Evolutionary conservation across 176 grass and related monocot species (phyloP), one percentile per base, ranked within the genome.

Genomic region (Lolium rigidum): DNA sequence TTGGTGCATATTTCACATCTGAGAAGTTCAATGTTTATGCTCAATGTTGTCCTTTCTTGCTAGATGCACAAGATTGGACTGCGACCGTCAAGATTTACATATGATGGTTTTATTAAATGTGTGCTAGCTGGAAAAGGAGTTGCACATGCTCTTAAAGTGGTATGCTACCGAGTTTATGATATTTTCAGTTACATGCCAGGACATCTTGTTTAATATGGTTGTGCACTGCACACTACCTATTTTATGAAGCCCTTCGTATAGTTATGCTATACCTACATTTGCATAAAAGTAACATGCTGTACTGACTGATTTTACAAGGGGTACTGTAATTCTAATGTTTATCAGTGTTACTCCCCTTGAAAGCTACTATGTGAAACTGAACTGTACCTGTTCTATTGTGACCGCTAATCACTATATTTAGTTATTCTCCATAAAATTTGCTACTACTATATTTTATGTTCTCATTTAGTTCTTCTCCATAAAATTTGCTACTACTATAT

Each of bases 51-150:
- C 51, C 81, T 91, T 89, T 93, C 56, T 83, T 72, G 65, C 39
- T 84, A 98, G 93, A 95, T 98, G 93, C 78, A 79, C 47, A 87
- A 86, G 73, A 48, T 98, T 87, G 91, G 93, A 80, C 81, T 98
- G 83, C 77, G 1, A 39, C 91, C 91, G 8, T 92, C 96, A 82
- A 60, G n/a, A 39, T 83, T 87, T 91, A 92, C 93, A 21, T 95
- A 95, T 82, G 88, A 90, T 77, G 91, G 93, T 69, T 94, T 98
- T 90, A 80, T 95, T 80, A 95, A 91, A 74, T 73, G 86, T 66
- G 63, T 92, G 74, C 70, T 92, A 54, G 37, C 72, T 86, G 70
- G 81, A 57, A 94, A 94, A 87, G 93, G 89, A 81, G 74, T 89
- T 86, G 74, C 80, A 83, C 78, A 90, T 88, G 93, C 86, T 69